These are phyloP conservation scores for Mucor plumbeus DNA, from an alignment of 371 early-diverging fungal species.

Conservation along the genomic window DNA sequence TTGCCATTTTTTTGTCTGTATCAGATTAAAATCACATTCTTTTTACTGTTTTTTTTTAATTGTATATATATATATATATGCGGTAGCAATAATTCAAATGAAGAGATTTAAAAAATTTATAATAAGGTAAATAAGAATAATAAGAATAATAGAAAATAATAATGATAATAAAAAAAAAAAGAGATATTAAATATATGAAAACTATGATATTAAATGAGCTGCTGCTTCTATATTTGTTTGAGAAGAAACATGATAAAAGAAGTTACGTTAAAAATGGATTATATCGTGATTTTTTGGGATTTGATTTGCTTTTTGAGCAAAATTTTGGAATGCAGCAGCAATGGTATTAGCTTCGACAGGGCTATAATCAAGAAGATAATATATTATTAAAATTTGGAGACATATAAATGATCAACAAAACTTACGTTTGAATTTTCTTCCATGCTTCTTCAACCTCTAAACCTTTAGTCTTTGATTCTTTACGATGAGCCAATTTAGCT, in stretches of 20 bases:
- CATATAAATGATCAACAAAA: slow-evolving; percentile 10
- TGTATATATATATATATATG: neutral
- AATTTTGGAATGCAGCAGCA: slow-evolving; percentile 30
- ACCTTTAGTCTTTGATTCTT: slow-evolving; percentile 41
- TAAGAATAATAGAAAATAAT: too few relatives aligned
- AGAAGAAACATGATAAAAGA: neutral
- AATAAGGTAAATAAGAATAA: neutral
- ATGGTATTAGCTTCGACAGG: slow-evolving; percentile 32
- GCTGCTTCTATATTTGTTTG: neutral
- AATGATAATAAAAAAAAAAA: neutral
- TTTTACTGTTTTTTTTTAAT: neutral
- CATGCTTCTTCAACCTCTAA: slow-evolving; percentile 25
- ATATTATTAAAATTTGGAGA: too few relatives aligned
- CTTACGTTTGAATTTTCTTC: slow-evolving; percentile 20
- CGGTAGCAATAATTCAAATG: neutral
- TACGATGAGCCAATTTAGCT: slow-evolving; percentile 59
- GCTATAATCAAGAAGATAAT: slow-evolving; percentile 10
- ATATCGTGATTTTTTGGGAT: neutral
- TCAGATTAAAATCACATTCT: neutral
- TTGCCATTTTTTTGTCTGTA: neutral
- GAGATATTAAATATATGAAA: neutral
- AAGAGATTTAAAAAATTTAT: neutral
- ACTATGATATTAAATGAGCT: neutral
- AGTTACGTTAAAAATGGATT: too few relatives aligned
- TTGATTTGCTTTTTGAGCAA: slow-evolving; percentile 13